Conservation (phyloP, 192 early-diverging fungal species). For the Coemansia sp. region DNA sequence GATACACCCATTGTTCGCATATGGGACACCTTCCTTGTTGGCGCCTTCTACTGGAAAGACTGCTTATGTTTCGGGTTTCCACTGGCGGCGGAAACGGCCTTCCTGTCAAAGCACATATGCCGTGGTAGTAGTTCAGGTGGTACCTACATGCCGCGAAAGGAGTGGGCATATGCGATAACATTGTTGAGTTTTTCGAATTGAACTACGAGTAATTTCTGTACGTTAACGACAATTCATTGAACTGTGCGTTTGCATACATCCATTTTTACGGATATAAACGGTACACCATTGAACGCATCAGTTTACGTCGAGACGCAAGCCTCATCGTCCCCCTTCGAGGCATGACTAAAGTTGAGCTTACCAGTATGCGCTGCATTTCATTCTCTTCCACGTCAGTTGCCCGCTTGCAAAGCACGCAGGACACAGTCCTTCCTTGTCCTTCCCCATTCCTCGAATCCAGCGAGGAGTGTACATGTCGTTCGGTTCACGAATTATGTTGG, state of each 20-base stretch:
- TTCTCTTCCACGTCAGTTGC: conserved; percentile 40
- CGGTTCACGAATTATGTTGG: conserved; percentile 30
- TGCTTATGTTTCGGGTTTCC: conserved; percentile 16
- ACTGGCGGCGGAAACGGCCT: conserved; percentile 42
- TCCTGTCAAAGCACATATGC: conserved; percentile 51
- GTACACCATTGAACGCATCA: not conserved
- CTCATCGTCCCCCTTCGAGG: not conserved
- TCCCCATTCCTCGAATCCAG: conserved; percentile 54
- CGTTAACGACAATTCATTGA: conserved; percentile 6
- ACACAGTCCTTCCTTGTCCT: conserved; percentile 56
- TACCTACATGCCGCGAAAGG: conserved; percentile 32
- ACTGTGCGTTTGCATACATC: conserved; percentile 1
- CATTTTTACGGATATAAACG: not conserved
- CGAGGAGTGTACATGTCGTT: conserved; percentile 56
- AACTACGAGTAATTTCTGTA: conserved; percentile 13
- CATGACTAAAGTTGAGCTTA: conserved; percentile 19
- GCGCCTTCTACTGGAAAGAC: conserved; percentile 8
- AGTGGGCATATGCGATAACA: not conserved
- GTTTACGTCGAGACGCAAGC: not conserved
- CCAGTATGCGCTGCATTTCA: conserved; percentile 60
- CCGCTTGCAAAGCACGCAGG: conserved; percentile 39
- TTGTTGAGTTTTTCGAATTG: not conserved
- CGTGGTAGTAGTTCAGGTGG: conserved; percentile 57
- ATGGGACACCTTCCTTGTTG: conserved; percentile 48
- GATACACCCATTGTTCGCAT: conserved; percentile 47